Base-by-base conservation (phyloP, 2,329 filamentous ascomycete genomes). In the Aspergillus sp. region DNA sequence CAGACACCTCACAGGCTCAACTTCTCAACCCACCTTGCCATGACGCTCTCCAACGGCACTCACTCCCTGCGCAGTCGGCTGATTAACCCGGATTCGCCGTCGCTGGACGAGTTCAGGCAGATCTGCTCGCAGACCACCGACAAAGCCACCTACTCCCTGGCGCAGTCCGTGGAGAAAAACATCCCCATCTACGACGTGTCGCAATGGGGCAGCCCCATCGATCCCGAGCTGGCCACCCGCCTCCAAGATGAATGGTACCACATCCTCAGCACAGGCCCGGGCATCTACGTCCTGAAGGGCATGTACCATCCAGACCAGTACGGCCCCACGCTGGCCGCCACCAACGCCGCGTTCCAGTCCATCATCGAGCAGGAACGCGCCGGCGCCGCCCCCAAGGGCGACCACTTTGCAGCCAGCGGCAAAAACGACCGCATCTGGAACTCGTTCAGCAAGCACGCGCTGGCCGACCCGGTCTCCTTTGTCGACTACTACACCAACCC, bases 341-440 rank as follows among this genome's bases (percentile, higher is more conserved):
- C 78, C 14, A 83, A 81, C 60, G 50, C 53, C 0, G 74, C 77
- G 13, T 84, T 79, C 63, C 60, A 70, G 4, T 53, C 59, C 2
- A 83, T 84, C 55, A 81, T 84, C 64, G 64, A 69, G 3, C 59
- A 63, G 9, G 78, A 84, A 65, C 64, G 62, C 23, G 59, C 60
- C 5, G 45, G 62, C 19, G 65, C 64, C 20, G 46, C 65, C 1
- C 45, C 48, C 44, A 77, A 78, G 47, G 84, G 84, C 19, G 84
- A 87, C 64, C 84, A 87, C 61, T 87, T 87, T 65, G 81, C 83
- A 1, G 68, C 75, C 4, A 72, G 74, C 2, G 79, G 79, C 19
- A 75, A 76, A 20, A 87, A 87, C 62, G 75, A 80, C 49, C 77
- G 84, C 9, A 85, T 87, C 70, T 87, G 83, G 83, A 87, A 87